A percentile compares a stretch with the other conserved stretches of the same genome.
phyloP scores from a whole-genome alignment of 2,329 filamentous ascomycete genomes.

The Fusarium subglutinans region DNA sequence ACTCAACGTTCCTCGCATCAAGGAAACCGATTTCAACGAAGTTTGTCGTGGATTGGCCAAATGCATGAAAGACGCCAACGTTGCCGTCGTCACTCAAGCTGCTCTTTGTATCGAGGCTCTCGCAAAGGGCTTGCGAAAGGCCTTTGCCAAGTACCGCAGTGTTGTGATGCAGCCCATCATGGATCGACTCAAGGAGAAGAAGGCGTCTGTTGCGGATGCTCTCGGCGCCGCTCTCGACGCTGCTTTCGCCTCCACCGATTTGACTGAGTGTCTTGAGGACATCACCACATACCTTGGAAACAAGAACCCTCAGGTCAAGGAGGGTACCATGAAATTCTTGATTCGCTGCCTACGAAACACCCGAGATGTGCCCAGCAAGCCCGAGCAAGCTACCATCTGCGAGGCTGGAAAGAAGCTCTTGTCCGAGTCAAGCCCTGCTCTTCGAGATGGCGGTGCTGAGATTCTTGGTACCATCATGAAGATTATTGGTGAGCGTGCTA shows the following conservation, averaged over 20 bases:
- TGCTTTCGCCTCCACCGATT: slow-evolving; percentile 70
- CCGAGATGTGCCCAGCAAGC: slow-evolving; percentile 81
- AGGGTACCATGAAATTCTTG: slow-evolving; percentile 94
- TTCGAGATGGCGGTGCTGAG: slow-evolving; percentile 90
- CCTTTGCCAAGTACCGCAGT: slow-evolving; percentile 82
- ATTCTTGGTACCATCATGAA: slow-evolving; percentile 96
- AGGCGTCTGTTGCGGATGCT: slow-evolving; percentile 86
- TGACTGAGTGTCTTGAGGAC: slow-evolving; percentile 92
- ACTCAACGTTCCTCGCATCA: slow-evolving; percentile 88
- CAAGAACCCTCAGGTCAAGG: slow-evolving; percentile 98
- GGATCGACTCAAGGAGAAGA: slow-evolving; percentile 98
- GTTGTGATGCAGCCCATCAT: slow-evolving; percentile 88
- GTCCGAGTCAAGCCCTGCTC: slow-evolving; percentile 85
- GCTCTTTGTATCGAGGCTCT: slow-evolving; percentile 92
- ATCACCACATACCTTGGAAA: slow-evolving; percentile 84
- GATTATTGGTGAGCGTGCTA: slow-evolving; percentile 94
- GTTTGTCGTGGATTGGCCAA: slow-evolving; percentile 87
- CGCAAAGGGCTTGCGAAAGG: slow-evolving; percentile 82
- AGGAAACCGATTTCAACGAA: slow-evolving; percentile 89
- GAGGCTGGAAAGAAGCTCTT: slow-evolving; percentile 90
- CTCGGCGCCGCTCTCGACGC: slow-evolving; percentile 84
- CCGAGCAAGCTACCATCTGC: slow-evolving; percentile 86
- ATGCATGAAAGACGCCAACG: slow-evolving; percentile 98
- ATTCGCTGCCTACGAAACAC: slow-evolving; percentile 87
- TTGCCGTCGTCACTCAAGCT: slow-evolving; percentile 91